Evolutionary conservation across 1,284 basidiomycete genomes (phyloP).

Genomic region (Singerocomus inundabilis): DNA sequence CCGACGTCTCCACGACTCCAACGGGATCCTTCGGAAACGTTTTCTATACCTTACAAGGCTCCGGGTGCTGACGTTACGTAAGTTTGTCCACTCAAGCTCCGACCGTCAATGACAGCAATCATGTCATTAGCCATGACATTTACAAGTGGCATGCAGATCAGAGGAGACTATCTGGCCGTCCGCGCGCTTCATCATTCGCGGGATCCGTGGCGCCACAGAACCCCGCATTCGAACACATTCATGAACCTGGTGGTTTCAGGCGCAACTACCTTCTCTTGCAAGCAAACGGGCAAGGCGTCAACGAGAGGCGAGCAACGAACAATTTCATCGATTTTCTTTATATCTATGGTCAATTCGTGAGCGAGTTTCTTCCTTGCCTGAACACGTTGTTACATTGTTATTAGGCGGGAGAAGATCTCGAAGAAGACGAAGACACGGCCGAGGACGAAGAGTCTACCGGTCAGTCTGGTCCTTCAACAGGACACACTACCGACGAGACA

Average conservation of each 20-base stretch:
- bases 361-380: slow-evolving; percentile 32
- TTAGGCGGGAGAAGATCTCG: slow-evolving; percentile 92
- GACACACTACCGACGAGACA: slow-evolving; percentile 36
- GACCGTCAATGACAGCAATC: slow-evolving; percentile 10
- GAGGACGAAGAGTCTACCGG: slow-evolving; percentile 43
- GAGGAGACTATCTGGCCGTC: slow-evolving; percentile 52
- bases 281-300: slow-evolving; percentile 64
- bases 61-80: slow-evolving; percentile 89
- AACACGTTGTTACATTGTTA: slow-evolving; percentile 3
- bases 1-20: slow-evolving; percentile 7
- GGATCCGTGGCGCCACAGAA: slow-evolving; percentile 53
- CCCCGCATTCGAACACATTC: slow-evolving; percentile 86
- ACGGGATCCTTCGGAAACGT: slow-evolving; percentile 55
- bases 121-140: slow-evolving; percentile 69
- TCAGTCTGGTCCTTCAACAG: slow-evolving; percentile 28
- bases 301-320: slow-evolving; percentile 66
- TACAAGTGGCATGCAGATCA: slow-evolving; percentile 92
- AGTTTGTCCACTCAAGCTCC: slow-evolving; percentile 38
- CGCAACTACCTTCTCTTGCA: slow-evolving; percentile 79
- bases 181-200: slow-evolving; percentile 72
- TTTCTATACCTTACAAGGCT: slow-evolving; percentile 82
- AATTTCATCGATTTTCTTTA: slow-evolving; percentile 94
- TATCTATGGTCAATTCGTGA: slow-evolving; percentile 91
- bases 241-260: slow-evolving; percentile 91
- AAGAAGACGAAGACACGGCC: slow-evolving; percentile 68